Evolutionary conservation across 768 basidiomycete species (phyloP).

Genomic region (Tricholomella constricta): DNA sequence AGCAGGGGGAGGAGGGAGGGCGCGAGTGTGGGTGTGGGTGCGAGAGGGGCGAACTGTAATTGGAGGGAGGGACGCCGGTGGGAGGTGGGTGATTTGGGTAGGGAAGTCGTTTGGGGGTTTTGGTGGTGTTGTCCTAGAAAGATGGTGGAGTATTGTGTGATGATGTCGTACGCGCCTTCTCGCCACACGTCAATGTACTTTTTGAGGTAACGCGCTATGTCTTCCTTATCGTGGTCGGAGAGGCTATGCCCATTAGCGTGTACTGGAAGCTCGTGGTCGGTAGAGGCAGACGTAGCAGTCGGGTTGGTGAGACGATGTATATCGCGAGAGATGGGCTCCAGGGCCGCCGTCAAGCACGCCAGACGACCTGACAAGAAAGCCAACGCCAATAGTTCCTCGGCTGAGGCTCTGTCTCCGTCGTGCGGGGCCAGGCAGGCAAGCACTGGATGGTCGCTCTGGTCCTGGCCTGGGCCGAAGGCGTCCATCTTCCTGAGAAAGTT

Average conservation of each 20-base stretch:
- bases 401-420: constrained; percentile 35
- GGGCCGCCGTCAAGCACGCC: constrained; percentile 49
- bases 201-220: constrained; percentile 76
- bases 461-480: constrained; percentile 43
- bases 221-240: constrained; percentile 59
- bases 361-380: constrained; percentile 79
- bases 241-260: constrained; percentile 3
- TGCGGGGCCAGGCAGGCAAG: constrained; percentile 14
- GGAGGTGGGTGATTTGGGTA: constrained; percentile 11
- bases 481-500: constrained; percentile 86
- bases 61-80: constrained; percentile 8
- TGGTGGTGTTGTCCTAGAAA: constrained; percentile 70
- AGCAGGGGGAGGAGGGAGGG: constrained; percentile 65
- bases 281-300: constrained; percentile 46
- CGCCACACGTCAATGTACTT: constrained; percentile 90
- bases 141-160: constrained; percentile 87
- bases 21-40: constrained; percentile 7
- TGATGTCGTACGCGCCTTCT: constrained; percentile 89
- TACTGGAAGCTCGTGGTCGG: constrained; percentile 37
- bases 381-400: constrained; percentile 80
- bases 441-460: constrained; percentile 8
- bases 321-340: constrained; percentile 21
- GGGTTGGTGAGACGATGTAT: constrained; percentile 17
- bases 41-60: neutral
- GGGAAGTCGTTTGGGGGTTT: constrained; percentile 25